These are phyloP conservation scores for Dendrocalamus latiflorus DNA, from an alignment of 202 grass and related monocot species.

Conservation along the genomic window DNA sequence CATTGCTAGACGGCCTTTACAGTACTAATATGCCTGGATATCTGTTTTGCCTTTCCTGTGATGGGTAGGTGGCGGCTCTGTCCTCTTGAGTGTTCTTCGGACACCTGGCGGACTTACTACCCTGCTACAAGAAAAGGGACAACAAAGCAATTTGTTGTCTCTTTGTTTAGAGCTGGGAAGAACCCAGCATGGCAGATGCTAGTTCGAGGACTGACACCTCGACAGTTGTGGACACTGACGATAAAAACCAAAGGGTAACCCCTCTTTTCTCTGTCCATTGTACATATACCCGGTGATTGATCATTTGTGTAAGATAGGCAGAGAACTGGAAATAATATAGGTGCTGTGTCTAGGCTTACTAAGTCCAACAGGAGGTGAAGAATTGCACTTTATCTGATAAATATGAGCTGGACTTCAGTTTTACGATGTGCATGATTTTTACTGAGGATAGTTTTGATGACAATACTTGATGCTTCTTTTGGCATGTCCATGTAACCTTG, in stretches of 20 bases:
- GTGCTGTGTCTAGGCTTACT: neutral
- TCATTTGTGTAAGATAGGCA: neutral
- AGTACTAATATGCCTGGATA: constrained; percentile 10
- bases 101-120: neutral
- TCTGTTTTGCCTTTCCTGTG: constrained; percentile 18
- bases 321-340: neutral
- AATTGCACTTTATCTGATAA: neutral
- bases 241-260: constrained; percentile 64
- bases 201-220: constrained; percentile 67
- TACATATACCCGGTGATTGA: neutral
- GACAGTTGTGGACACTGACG: constrained; percentile 58
- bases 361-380: neutral
- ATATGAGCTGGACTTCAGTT: neutral
- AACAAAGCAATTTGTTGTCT: constrained; percentile 52
- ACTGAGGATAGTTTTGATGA: neutral
- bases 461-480: constrained; percentile 13
- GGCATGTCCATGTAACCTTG: neutral
- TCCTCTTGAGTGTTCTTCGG: constrained; percentile 5
- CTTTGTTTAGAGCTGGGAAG: constrained; percentile 39
- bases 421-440: neutral
- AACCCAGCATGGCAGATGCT: constrained; percentile 61
- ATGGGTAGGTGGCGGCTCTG: constrained; percentile 19
- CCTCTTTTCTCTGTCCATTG: neutral
- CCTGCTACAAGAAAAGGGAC: constrained; percentile 36
- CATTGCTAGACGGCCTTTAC: constrained; percentile 10